Evolutionary conservation across 345 rosid species (phyloP).

Genomic region (Syzygium aqueum): DNA sequence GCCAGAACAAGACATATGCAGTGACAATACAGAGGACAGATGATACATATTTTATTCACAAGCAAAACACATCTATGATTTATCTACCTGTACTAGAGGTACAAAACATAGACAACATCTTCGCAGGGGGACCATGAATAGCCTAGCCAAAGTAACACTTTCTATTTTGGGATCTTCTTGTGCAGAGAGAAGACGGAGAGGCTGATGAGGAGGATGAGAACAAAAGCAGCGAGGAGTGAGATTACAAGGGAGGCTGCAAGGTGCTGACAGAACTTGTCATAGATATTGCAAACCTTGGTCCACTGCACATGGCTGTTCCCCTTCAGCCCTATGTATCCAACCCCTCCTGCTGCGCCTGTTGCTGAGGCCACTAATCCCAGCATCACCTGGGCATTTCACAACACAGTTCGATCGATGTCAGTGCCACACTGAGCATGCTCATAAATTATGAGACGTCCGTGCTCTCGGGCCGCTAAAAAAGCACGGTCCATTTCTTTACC

Average conservation of each 20-base stretch:
- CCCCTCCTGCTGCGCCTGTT: constrained; percentile 64
- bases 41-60: neutral
- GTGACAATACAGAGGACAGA: neutral
- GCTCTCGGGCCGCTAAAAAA: neutral
- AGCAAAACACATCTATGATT: neutral
- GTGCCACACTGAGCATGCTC: neutral
- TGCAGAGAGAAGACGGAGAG: constrained; percentile 36
- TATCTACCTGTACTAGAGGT: neutral
- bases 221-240: constrained; percentile 41
- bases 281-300: constrained; percentile 46
- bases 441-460: neutral
- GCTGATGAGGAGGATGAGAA: constrained; percentile 46
- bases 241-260: constrained; percentile 31
- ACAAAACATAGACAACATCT: neutral
- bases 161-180: constrained; percentile 26
- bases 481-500: neutral
- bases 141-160: neutral
- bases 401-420: neutral
- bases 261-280: constrained; percentile 57
- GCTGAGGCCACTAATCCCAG: constrained; percentile 73
- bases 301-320: constrained; percentile 50
- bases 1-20: neutral
- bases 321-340: constrained; percentile 56
- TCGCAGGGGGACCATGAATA: neutral
- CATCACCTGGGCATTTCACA: constrained; percentile 35